phyloP scores from a whole-genome alignment of 306 rosid genomes.

The Prunus dulcis region DNA sequence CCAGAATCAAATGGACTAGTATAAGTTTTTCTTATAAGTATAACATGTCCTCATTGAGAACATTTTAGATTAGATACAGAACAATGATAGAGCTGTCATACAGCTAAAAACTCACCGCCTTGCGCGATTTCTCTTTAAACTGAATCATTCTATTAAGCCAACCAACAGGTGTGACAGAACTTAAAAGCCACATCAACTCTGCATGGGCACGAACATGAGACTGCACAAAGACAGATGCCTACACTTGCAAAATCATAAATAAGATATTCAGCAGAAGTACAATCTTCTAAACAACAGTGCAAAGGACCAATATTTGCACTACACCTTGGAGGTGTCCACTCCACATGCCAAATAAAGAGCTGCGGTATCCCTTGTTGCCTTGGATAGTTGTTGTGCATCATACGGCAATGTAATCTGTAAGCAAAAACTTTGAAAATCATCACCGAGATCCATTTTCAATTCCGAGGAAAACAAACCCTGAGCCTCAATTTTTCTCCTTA shows the following conservation, averaged over 20 bases:
- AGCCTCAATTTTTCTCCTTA: not conserved
- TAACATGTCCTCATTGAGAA: not conserved
- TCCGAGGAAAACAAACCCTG: not conserved
- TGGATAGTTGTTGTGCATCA: constrained; percentile 61
- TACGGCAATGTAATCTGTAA: constrained; percentile 84
- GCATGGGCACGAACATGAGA: constrained; percentile 97
- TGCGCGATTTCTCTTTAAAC: constrained; percentile 95
- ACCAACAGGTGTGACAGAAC: constrained; percentile 86
- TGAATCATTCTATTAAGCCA: constrained; percentile 95
- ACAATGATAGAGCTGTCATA: constrained; percentile 34
- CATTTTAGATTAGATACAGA: constrained; percentile 17
- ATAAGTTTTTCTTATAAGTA: not conserved
- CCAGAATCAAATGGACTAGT: not conserved
- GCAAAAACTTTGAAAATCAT: constrained; percentile 3
- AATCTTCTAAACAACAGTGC: constrained; percentile 6
- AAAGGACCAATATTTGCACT: constrained; percentile 21
- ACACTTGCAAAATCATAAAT: constrained; percentile 23
- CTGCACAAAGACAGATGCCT: constrained; percentile 97
- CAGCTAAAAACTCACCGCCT: constrained; percentile 82
- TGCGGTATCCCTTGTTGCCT: constrained; percentile 83
- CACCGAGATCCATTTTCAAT: not conserved
- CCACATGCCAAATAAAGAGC: constrained; percentile 98
- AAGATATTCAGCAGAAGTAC: constrained; percentile 16
- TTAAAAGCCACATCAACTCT: constrained; percentile 93
- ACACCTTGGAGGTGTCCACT: constrained; percentile 82